Conservation (phyloP, 345 rosid species). For the Xanthoceras sorbifolium region DNA sequence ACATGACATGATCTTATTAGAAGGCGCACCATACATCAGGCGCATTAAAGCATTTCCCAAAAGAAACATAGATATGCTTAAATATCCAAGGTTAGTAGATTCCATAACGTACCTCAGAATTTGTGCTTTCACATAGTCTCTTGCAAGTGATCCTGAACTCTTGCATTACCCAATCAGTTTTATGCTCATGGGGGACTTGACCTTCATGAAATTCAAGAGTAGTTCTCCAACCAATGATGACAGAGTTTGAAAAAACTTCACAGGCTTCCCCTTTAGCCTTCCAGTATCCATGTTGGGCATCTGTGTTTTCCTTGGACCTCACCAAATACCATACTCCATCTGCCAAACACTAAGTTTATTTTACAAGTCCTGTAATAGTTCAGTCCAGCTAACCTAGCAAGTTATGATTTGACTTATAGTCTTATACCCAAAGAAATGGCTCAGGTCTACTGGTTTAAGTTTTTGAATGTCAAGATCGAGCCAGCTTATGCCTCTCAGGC, state of each 20-base stretch:
- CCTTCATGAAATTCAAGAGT: conserved; percentile 41
- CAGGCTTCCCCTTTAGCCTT: conserved; percentile 40
- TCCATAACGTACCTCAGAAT: conserved; percentile 34
- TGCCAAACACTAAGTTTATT: conserved; percentile 20
- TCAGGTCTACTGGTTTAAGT: too few relatives aligned
- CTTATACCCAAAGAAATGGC: not conserved
- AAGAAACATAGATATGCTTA: not conserved
- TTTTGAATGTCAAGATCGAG: not conserved
- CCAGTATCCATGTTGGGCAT: conserved; percentile 38
- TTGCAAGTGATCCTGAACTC: conserved; percentile 35
- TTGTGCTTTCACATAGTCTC: conserved; percentile 26
- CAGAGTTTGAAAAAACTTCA: conserved; percentile 35
- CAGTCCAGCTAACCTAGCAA: not conserved
- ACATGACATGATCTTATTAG: too few relatives aligned
- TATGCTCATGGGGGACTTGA: conserved; percentile 27
- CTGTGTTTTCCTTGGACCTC: conserved; percentile 21
- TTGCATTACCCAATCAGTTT: conserved; percentile 52
- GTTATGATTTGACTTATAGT: not conserved
- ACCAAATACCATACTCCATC: conserved; percentile 43
- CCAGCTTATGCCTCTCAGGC: not conserved
- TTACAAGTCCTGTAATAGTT: not conserved
- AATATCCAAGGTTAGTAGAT: conserved; percentile 2
- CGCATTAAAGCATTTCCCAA: too few relatives aligned
- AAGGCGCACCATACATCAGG: conserved; percentile 15
- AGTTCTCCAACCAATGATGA: conserved; percentile 47